Evolutionary conservation across 768 basidiomycete species (phyloP).

Genomic region (Nidularia pulvinata): DNA sequence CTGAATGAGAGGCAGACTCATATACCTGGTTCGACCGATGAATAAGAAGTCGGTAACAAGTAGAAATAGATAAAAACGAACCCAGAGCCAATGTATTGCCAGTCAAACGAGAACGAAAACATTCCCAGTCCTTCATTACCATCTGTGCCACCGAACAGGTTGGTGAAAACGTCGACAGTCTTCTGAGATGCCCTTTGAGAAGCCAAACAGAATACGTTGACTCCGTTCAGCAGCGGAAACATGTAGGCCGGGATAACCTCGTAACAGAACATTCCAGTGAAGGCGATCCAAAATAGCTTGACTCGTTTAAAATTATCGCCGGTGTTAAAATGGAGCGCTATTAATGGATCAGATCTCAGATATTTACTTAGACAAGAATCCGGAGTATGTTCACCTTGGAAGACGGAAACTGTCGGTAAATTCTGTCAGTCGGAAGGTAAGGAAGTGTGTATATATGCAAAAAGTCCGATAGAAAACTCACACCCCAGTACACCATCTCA

Average conservation of each 20-base stretch:
- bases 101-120: constrained; percentile 63
- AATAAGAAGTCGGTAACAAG: not conserved
- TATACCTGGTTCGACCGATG: constrained; percentile 26
- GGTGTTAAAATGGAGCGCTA: constrained; percentile 50
- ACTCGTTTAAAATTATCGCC: constrained; percentile 43
- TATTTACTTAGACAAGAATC: not conserved
- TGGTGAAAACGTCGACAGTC: constrained; percentile 50
- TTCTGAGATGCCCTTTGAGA: constrained; percentile 43
- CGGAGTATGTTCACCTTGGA: constrained; percentile 39
- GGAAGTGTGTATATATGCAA: not conserved
- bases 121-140: constrained; percentile 72
- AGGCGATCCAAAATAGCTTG: constrained; percentile 51
- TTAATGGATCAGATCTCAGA: not conserved
- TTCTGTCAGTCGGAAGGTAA: constrained; percentile 26
- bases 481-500: constrained; percentile 65
- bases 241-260: constrained; percentile 57
- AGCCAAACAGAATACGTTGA: constrained; percentile 62
- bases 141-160: constrained; percentile 65
- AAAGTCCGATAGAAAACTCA: constrained; percentile 19
- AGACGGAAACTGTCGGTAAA: constrained; percentile 57
- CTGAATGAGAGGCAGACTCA: constrained; percentile 54
- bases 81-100: constrained; percentile 60
- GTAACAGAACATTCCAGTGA: constrained; percentile 50
- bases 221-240: constrained; percentile 62
- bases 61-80: constrained; percentile 9